Base-by-base conservation (phyloP, 148 eudicot genomes). In the Limonium bicolor region DNA sequence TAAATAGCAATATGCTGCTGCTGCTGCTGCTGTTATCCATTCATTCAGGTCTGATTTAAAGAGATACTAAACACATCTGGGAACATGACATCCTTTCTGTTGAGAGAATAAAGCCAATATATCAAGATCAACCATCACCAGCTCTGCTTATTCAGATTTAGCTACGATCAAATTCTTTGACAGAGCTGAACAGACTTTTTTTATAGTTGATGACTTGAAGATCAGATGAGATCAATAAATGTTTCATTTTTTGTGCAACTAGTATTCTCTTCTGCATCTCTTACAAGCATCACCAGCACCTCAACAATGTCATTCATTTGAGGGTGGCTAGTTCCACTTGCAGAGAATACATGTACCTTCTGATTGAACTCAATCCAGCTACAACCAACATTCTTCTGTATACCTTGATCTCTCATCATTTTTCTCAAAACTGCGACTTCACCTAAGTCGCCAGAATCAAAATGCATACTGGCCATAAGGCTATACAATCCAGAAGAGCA, bases 21-120 rank as follows among this genome's bases (percentile, higher is more conserved):
- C 63, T 77, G n/a, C n/a, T n/a, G n/a, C n/a, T n/a, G n/a, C n/a
- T 77, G 61, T 77, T 77, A 33, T 74, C 86, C 94, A 78, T 82
- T 19, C 12, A 62, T 20, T 62, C 64, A 59, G 29, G 24, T 29
- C 49, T 19, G 25, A 24, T 13, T 40, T n/a, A n/a, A n/a, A n/a
- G n/a, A n/a, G n/a, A n/a, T n/a, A n/a, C n/a, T n/a, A n/a, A n/a
- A n/a, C n/a, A n/a, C n/a, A n/a, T n/a, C n/a, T n/a, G n/a, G n/a
- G n/a, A n/a, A n/a, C n/a, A n/a, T n/a, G n/a, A n/a, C n/a, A n/a
- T n/a, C n/a, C n/a, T n/a, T n/a, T n/a, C n/a, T n/a, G n/a, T n/a
- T n/a, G n/a, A n/a, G n/a, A n/a, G n/a, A n/a, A n/a, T n/a, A n/a
- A n/a, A n/a, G n/a, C n/a, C n/a, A n/a, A n/a, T n/a, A n/a, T n/a